Base-by-base conservation (phyloP, 1,284 basidiomycete species). In the Singerocomus inundabilis region DNA sequence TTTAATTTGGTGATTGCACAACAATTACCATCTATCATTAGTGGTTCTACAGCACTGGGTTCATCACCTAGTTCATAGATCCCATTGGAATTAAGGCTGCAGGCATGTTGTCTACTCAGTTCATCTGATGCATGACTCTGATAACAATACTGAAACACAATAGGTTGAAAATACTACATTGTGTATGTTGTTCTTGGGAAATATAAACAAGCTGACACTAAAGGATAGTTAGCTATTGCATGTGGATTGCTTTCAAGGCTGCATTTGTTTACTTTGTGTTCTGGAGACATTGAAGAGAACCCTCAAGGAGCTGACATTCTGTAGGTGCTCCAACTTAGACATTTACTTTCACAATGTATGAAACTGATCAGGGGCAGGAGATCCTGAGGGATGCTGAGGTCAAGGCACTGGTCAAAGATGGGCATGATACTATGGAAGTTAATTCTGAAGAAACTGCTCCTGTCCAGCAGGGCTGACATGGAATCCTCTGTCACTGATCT, bases 221-320 rank as follows among this genome's bases (percentile, higher is more conserved):
- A 54, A 30, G 10, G 4, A 31, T 1, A 4, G 11, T 15, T 15
- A 62, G 58, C 38, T 77, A 74, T 57, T 77, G 75, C 54, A 66
- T 72, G 11, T 78, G 72, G 61, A 66, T 76, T 5, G 62, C 64
- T 0, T 76, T 77, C 47, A 71, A 79, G 56, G 67, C 78, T 32
- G 49, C 66, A 13, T 74, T 79, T 46, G 68, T 81, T 18, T 80
- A 72, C 59, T 74, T 78, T 59, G 50, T 77, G n/a, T 78, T 70
- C 78, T 77, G 0, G 79, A 81, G 55, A 80, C 79, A 0, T 70
- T 76, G 1, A 69, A 74, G 11, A 72, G 74, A 21, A 77, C 77
- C 1, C 69, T 82, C 38, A 81, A 84, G 57, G 81, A 82, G 58
- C 68, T 84, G 26, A 72, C 80, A 0, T 83, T 83, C 72, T 64